These are phyloP conservation scores for Heterobasidion parviporum DNA, from an alignment of 1,284 basidiomycete genomes.

Conservation along the genomic window DNA sequence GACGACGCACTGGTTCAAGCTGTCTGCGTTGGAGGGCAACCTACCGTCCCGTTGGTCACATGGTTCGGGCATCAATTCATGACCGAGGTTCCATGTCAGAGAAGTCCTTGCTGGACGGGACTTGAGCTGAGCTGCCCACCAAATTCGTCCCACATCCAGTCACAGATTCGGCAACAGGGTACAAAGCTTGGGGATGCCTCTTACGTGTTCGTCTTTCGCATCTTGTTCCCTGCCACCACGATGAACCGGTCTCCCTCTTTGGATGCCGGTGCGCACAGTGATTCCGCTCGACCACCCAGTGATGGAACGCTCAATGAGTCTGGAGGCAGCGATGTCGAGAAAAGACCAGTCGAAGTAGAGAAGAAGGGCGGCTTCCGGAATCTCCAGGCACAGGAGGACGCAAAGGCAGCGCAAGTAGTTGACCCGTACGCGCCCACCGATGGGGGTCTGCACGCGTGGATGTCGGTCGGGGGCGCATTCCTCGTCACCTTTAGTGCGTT, in stretches of 20 bases:
- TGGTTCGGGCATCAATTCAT: no score
- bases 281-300: not conserved
- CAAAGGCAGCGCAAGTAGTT: not conserved
- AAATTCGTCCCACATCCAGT: no score
- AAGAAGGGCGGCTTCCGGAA: no score
- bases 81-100: no score
- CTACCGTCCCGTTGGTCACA: no score
- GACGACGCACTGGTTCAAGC: no score
- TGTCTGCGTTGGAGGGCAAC: no score
- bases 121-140: no score
- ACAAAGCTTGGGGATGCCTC: not conserved
- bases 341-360: not conserved
- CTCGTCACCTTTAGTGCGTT: slow-evolving; percentile 17
- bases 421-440: slow-evolving; percentile 6
- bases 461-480: slow-evolving; percentile 16
- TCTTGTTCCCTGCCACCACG: slow-evolving; percentile 5
- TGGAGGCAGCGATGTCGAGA: not conserved
- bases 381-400: not conserved
- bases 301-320: not conserved
- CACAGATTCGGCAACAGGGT: no score
- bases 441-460: slow-evolving; percentile 18
- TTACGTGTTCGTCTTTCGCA: not conserved
- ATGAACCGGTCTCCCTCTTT: slow-evolving; percentile 25
- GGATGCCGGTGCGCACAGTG: slow-evolving; percentile 21
- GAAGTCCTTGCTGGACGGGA: no score